phyloP scores from a whole-genome alignment of 2,329 filamentous ascomycete species.

The Clonostachys sp. region DNA sequence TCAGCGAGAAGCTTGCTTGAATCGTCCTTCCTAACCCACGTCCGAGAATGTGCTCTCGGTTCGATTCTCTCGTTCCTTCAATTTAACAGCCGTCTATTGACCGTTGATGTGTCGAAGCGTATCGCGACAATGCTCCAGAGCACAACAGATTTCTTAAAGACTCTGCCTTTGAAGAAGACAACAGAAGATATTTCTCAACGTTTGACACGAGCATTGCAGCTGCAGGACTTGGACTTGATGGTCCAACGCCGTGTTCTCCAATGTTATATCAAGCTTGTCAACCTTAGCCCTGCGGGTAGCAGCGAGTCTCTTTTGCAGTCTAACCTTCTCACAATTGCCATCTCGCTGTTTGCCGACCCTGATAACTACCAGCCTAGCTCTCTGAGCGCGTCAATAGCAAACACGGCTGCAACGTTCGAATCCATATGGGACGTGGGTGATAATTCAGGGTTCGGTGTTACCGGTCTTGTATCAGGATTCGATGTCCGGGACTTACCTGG shows the following conservation, averaged over 20 bases:
- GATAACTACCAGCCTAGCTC: conserved; percentile 83
- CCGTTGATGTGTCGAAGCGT: conserved; percentile 88
- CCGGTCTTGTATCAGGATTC: conserved; percentile 76
- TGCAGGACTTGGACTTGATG: conserved; percentile 90
- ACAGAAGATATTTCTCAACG: conserved; percentile 83
- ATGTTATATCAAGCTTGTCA: conserved; percentile 89
- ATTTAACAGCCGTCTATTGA: conserved; percentile 87
- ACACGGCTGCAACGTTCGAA: conserved; percentile 84
- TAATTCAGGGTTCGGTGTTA: conserved; percentile 92
- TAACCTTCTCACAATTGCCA: conserved; percentile 82
- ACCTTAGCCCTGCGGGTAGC: conserved; percentile 78
- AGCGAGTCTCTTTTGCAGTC: conserved; percentile 86
- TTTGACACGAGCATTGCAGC: conserved; percentile 77
- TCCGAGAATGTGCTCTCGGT: conserved; percentile 88
- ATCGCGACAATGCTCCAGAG: conserved; percentile 94
- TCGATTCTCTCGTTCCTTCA: conserved; percentile 90
- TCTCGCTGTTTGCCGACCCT: conserved; percentile 89
- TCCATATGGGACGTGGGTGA: conserved; percentile 93
- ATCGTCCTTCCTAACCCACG: conserved; percentile 88
- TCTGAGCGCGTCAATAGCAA: conserved; percentile 86
- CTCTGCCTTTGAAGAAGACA: conserved; percentile 76
- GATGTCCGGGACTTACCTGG: conserved; percentile 66
- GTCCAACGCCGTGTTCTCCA: conserved; percentile 89
- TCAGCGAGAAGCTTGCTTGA: conserved; percentile 80
- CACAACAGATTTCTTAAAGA: conserved; percentile 84